Conservation (phyloP, 495 filamentous ascomycete species). For the Penicillium diatomitis region DNA sequence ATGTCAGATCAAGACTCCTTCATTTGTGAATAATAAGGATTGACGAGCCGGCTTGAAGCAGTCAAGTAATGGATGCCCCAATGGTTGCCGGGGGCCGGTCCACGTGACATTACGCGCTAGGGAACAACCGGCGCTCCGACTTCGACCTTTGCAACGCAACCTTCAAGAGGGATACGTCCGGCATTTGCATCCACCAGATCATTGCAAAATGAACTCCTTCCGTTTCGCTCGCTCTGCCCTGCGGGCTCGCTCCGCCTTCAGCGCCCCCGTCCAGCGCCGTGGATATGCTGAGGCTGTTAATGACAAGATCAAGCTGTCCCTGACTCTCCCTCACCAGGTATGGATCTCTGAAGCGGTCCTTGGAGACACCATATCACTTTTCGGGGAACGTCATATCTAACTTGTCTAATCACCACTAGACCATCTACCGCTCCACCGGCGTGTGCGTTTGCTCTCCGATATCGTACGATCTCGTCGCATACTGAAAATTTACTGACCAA, state of each 20-base stretch:
- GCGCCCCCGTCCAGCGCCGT: slow-evolving; percentile 67
- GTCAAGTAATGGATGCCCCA: neutral
- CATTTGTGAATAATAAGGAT: too few species aligned
- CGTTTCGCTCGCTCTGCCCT: slow-evolving; percentile 82
- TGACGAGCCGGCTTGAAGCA: too few species aligned
- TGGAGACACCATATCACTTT: slow-evolving; percentile 1
- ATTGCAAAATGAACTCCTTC: slow-evolving; percentile 74
- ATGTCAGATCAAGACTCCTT: too few species aligned
- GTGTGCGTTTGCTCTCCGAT: slow-evolving; percentile 43
- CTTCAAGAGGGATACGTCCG: slow-evolving; percentile 33
- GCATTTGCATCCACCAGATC: slow-evolving; percentile 26
- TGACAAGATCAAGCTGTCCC: slow-evolving; percentile 96
- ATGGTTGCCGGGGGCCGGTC: slow-evolving; percentile 7
- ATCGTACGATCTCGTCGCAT: slow-evolving; percentile 5
- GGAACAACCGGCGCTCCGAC: slow-evolving; percentile 38
- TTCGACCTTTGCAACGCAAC: slow-evolving; percentile 41
- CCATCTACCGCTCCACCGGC: slow-evolving; percentile 67
- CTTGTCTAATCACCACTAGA: slow-evolving; percentile 31
- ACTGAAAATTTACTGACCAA: slow-evolving; percentile 27
- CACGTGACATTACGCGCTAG: slow-evolving; percentile 33
- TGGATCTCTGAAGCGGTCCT: slow-evolving; percentile 20
- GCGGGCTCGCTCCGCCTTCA: slow-evolving; percentile 59
- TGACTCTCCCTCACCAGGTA: slow-evolving; percentile 98
- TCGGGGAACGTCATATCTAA: slow-evolving; percentile 14
- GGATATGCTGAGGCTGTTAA: slow-evolving; percentile 89